Evolutionary conservation across 257 asterid species (phyloP).

Genomic region (Solanum arcanum): DNA sequence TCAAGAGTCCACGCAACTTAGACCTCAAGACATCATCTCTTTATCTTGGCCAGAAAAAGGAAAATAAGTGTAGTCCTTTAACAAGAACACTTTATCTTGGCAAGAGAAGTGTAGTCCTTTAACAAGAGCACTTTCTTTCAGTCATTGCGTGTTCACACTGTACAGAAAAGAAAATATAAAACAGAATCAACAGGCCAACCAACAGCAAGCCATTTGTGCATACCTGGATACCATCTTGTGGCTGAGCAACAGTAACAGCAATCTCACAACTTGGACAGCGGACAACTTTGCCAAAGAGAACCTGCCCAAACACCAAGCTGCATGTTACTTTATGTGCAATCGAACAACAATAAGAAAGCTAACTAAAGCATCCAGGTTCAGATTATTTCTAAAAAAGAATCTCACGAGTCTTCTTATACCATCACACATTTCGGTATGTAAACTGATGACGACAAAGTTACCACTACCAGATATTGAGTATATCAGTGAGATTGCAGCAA

Average conservation of each 20-base stretch:
- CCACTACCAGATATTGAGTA: background rate
- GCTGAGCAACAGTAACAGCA: conserved; percentile 84
- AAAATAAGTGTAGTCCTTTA: background rate
- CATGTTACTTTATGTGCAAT: background rate
- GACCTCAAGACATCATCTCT: background rate
- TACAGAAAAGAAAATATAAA: background rate
- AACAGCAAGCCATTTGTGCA: background rate
- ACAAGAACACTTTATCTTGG: background rate
- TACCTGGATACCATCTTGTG: conserved; percentile 96
- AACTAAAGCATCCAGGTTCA: background rate
- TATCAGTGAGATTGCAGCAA: background rate
- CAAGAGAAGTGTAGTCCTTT: background rate
- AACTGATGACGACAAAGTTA: background rate
- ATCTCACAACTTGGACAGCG: conserved; percentile 82
- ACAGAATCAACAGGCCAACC: background rate
- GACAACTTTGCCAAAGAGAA: conserved; percentile 89
- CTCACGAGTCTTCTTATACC: background rate
- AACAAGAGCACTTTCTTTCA: background rate
- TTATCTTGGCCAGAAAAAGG: background rate
- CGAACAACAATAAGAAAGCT: background rate
- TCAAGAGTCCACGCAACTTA: background rate
- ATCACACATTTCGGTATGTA: background rate
- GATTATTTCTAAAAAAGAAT: background rate
- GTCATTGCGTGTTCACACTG: background rate
- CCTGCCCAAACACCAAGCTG: conserved; percentile 29